Evolutionary conservation across 129 eudicot species (phyloP).

Genomic region (Daucus carota): DH1_v3.0 NC_030387.2:9707001-9707500

Average conservation of each 20-base stretch:
- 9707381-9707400: conserved; percentile 14
- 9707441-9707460: conserved; percentile 57
- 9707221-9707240: not conserved
- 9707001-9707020: conserved; percentile 85
- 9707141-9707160: conserved; percentile 81
- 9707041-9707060: conserved; percentile 95
- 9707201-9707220: not conserved
- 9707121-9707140: conserved; percentile 86
- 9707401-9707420: not conserved
- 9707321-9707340: conserved; percentile 88
- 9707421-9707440: not conserved
- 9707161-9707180: conserved; percentile 4
- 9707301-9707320: conserved; percentile 85
- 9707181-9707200: not conserved
- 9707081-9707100: conserved; percentile 64
- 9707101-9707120: conserved; percentile 80
- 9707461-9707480: conserved; percentile 68
- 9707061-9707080: conserved; percentile 71
- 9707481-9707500: conserved; percentile 63
- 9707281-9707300: conserved; percentile 89
- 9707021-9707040: conserved; percentile 90
- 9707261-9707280: conserved; percentile 83
- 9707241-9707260: conserved; percentile 88
- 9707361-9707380: conserved; percentile 87
- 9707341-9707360: conserved; percentile 97